Evolutionary conservation across 2,329 filamentous ascomycete species (phyloP).

Genomic region (Fusarium pseudoanthophilum): DNA sequence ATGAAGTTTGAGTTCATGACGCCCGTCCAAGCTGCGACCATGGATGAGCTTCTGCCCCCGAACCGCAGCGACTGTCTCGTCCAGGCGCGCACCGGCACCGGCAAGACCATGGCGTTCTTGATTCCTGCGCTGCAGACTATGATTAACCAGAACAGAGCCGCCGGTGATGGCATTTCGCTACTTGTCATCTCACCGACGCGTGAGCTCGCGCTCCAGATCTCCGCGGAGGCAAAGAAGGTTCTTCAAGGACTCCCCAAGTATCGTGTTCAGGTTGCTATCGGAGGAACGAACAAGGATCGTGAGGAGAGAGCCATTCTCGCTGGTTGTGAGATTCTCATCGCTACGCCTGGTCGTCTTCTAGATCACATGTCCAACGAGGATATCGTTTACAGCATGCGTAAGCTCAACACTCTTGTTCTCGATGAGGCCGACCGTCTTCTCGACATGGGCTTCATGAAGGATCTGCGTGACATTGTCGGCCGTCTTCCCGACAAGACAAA

Average conservation of each 20-base stretch:
- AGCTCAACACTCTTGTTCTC: slow-evolving; percentile 81
- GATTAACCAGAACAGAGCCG: slow-evolving; percentile 56
- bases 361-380: slow-evolving; percentile 83
- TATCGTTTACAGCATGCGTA: slow-evolving; percentile 71
- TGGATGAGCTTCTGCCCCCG: slow-evolving; percentile 59
- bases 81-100: slow-evolving; percentile 88
- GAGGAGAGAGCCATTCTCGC: slow-evolving; percentile 76
- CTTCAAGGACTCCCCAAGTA: slow-evolving; percentile 79
- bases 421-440: slow-evolving; percentile 86
- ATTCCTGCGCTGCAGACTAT: slow-evolving; percentile 85
- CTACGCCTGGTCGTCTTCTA: slow-evolving; percentile 80
- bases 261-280: slow-evolving; percentile 81
- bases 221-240: slow-evolving; percentile 75
- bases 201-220: slow-evolving; percentile 76
- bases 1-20: slow-evolving; percentile 64
- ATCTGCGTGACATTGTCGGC: slow-evolving; percentile 79
- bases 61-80: slow-evolving; percentile 68
- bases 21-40: slow-evolving; percentile 64
- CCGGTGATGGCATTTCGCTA: slow-evolving; percentile 61
- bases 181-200: slow-evolving; percentile 78
- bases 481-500: slow-evolving; percentile 71
- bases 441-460: slow-evolving; percentile 85
- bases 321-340: slow-evolving; percentile 83
- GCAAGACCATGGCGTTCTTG: slow-evolving; percentile 87
- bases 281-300: slow-evolving; percentile 78